phyloP scores from a whole-genome alignment of 495 filamentous ascomycete genomes.

The Hypoxylon lenormandii region DNA sequence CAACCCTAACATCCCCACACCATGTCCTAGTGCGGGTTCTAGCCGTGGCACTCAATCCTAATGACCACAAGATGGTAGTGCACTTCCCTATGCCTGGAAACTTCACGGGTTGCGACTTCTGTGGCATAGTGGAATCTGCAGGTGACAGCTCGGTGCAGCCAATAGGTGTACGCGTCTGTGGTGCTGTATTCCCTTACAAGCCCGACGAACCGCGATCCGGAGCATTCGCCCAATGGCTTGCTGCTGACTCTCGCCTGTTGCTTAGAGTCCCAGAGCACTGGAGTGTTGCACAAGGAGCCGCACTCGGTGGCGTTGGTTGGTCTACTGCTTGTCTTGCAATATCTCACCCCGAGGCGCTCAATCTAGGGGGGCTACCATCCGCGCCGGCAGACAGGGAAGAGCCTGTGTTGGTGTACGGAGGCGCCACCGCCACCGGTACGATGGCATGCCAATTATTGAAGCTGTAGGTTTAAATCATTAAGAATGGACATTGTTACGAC shows the following conservation, averaged over 20 bases:
- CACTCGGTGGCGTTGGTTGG: conserved; percentile 33
- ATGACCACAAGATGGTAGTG: no score
- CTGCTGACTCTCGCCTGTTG: conserved; percentile 5
- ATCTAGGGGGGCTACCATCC: conserved; percentile 9
- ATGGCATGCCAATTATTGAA: conserved; percentile 61
- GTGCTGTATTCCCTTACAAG: no score
- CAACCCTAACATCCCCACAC: no score
- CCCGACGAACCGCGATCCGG: no score
- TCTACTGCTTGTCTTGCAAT: conserved; percentile 13
- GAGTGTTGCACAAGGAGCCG: conserved; percentile 22
- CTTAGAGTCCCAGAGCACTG: conserved; percentile 22
- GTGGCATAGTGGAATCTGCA: no score
- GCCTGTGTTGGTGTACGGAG: conserved; percentile 60
- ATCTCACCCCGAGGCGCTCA: conserved; percentile 12
- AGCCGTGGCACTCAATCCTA: no score
- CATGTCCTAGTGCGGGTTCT: no score
- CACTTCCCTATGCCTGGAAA: no score
- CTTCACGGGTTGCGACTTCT: no score
- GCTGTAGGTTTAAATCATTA: conserved; percentile 47
- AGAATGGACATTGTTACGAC: no score
- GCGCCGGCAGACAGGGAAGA: neutral
- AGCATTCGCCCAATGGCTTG: neutral
- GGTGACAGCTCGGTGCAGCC: no score
- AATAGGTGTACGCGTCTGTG: no score
- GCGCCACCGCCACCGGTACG: conserved; percentile 57